Percentiles rank a stretch among this genome's conserved stretches.
Conservation (phyloP, 2,329 filamentous ascomycete species). For the Trichoderma koningii region DNA sequence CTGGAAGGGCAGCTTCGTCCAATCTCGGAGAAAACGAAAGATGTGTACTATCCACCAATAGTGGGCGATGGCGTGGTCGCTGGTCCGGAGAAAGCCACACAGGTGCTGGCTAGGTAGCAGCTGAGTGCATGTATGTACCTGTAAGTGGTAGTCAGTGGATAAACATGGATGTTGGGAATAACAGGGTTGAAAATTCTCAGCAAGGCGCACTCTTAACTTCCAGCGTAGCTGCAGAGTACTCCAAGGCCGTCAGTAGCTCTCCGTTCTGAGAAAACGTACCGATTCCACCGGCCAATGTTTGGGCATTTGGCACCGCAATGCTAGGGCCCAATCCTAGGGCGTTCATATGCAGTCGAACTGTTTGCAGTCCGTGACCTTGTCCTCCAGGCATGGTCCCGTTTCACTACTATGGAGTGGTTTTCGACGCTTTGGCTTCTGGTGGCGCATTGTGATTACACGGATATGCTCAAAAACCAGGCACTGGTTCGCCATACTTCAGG, state of each 20-base stretch:
- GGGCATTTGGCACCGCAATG: not conserved
- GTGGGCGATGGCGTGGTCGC: not conserved
- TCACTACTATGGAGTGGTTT: not conserved
- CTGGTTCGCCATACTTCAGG: not conserved
- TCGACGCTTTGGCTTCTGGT: not conserved
- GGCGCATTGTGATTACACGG: not conserved
- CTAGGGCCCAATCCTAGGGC: not conserved
- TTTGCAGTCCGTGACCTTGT: slow-evolving; percentile 7
- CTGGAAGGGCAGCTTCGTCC: not conserved
- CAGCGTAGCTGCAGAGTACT: not conserved
- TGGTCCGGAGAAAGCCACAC: not conserved
- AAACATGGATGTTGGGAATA: not conserved
- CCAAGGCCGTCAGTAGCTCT: not conserved
- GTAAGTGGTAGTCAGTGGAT: not conserved
- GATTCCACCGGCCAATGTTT: not conserved
- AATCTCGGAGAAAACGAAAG: not conserved
- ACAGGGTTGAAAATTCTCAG: not conserved
- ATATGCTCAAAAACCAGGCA: not conserved
- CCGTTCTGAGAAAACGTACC: not conserved
- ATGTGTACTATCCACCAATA: not conserved
- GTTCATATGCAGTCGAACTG: not conserved
- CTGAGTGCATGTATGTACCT: not conserved
- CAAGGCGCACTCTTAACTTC: slow-evolving; percentile 6
- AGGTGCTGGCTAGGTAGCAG: too few species aligned
- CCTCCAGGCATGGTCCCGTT: not conserved